Evolutionary conservation across 2,329 filamentous ascomycete genomes (phyloP), one percentile per base, ranked within the genome.

Genomic region (Massarina eburnea): DNA sequence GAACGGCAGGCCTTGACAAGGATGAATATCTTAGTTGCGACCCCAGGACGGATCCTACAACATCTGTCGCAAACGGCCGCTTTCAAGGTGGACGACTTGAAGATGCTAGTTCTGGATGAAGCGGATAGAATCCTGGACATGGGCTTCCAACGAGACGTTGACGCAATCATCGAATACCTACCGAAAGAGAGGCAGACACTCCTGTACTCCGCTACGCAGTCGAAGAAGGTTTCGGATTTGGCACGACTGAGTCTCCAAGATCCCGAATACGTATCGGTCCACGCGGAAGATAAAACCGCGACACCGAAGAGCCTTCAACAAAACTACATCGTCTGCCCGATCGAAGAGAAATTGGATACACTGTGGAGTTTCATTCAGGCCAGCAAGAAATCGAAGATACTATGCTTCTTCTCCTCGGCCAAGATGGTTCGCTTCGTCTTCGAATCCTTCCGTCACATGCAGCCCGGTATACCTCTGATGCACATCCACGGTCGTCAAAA

Each of bases 1-100:
- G 86, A 99, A 73, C 84, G 89, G 19, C 89, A 95, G 58, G 81
- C 91, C 26, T 68, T 99, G 49, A 82, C 83, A 3, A 83, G 90
- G 54, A 97, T 99, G 92, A 99, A 97, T 67, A 97, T 99, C 38
- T 74, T 99, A 20, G 90, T 99, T 8, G 95, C 91, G 63, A 99
- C 94, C 1, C 94, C 94, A 0, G 94, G 94, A 1, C 83, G 94
- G 27, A 95, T 99, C 80, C 74, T 97, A 58, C 94, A 99, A 71
- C 94, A 99, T 70, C 77, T 99, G 62, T 92, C 95, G 62, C 91
- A 96, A 75, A 97, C 92, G 0, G 89, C 90, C 1, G 84, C 86
- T 15, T 88, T 99, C 64, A 90, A 92, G 54, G 88, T 92, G 52
- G 87, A 94, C 67, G 94, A 95, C 66, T 71, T 99, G 53, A 89